Conservation (phyloP, 2,329 filamentous ascomycete species). For the Fusarium annulatum region DNA sequence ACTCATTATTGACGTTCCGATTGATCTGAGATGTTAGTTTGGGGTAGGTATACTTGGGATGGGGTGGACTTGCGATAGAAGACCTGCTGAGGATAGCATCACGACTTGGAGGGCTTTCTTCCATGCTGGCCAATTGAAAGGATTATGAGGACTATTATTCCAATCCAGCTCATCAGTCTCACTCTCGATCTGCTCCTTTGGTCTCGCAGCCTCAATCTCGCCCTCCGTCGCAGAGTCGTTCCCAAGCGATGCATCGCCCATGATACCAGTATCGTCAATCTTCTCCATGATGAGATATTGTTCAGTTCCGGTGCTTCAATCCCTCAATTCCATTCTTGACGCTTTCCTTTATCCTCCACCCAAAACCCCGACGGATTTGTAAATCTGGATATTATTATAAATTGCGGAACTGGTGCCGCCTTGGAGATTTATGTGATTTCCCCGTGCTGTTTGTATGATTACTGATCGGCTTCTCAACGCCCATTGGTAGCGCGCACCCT, state of each 20-base stretch:
- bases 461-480: constrained; percentile 21
- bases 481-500: background rate
- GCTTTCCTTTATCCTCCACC: background rate
- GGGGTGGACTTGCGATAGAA: constrained; percentile 53
- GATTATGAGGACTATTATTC: constrained; percentile 58
- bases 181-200: background rate
- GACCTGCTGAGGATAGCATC: constrained; percentile 53
- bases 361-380: background rate
- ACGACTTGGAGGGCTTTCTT: constrained; percentile 55
- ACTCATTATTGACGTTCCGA: constrained; percentile 33
- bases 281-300: constrained; percentile 12
- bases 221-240: constrained; percentile 34
- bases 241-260: background rate
- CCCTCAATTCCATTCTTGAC: background rate
- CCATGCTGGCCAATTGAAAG: constrained; percentile 61
- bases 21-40: constrained; percentile 9
- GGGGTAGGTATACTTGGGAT: no score
- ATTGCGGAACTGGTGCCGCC: background rate
- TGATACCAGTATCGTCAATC: background rate
- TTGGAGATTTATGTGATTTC: constrained; percentile 1
- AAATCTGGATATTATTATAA: background rate
- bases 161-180: constrained; percentile 42
- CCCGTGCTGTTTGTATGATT: constrained; percentile 12
- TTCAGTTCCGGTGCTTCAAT: background rate
- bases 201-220: constrained; percentile 46